These are phyloP conservation scores for Apostasia shenzhenica DNA, from an alignment of 106 monocot genomes.

Conservation along the genomic window DNA sequence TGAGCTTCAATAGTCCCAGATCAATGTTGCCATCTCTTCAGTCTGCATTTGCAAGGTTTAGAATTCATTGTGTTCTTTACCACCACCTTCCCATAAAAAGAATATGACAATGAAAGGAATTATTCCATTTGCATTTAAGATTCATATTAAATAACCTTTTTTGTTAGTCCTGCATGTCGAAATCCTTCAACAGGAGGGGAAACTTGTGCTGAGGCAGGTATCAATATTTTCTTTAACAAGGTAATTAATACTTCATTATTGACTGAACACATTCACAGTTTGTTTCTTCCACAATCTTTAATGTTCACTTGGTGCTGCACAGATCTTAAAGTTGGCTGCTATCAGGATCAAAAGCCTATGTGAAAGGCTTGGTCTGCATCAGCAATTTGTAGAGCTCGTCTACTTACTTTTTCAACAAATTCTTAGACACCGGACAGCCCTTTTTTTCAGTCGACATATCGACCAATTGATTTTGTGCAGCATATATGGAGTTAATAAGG, in stretches of 20 bases:
- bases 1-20: conserved; percentile 38
- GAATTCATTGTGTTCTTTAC: conserved; percentile 6
- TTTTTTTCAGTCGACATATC: conserved; percentile 91
- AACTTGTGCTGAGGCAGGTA: conserved; percentile 74
- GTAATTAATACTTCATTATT: conserved; percentile 18
- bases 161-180: conserved; percentile 65
- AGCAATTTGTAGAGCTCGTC: conserved; percentile 59
- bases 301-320: background rate
- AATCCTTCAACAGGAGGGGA: conserved; percentile 73
- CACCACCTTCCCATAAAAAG: background rate
- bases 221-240: conserved; percentile 78
- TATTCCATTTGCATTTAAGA: background rate
- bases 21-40: conserved; percentile 77
- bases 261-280: background rate
- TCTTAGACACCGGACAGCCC: conserved; percentile 50
- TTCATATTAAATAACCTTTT: conserved; percentile 4
- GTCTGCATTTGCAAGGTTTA: conserved; percentile 91
- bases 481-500: conserved; percentile 94
- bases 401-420: conserved; percentile 77
- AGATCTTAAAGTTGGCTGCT: conserved; percentile 87
- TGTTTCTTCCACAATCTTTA: background rate
- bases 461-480: conserved; percentile 94
- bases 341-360: conserved; percentile 84
- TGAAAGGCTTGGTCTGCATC: conserved; percentile 65
- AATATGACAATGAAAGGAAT: background rate